Evolutionary conservation across 176 grass and related monocot species (phyloP), one percentile per base, ranked within the genome.

Genomic region (Musa acuminata): DNA sequence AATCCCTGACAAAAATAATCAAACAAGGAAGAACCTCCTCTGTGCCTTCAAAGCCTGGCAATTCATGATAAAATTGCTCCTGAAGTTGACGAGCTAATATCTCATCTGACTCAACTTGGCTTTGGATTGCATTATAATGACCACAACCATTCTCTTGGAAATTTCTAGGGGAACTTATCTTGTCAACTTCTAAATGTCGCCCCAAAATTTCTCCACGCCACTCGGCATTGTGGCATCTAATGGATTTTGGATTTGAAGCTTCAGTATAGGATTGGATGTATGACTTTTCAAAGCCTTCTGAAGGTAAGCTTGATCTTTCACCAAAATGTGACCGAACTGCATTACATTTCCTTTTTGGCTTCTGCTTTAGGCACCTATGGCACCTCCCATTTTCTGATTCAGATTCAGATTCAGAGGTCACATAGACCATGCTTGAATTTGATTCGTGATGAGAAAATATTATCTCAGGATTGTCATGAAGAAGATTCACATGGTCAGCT

Each of bases 101-200:
- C 72, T 90, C 89, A 77, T 96, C 93, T 10, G 84, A 77, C 67
- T 96, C 79, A 79, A 96, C 82, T 72, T 92, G 89, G 60, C 65
- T 88, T 64, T 70, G 65, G 73, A 60, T 86, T 62, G 78, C 25
- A 66, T 72, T 53, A 49, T 85, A 62, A 65, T 81, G 72, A 83
- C 22, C 13, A 64, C 72, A 77, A 87, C 49, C 69, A 67, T 67
- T 50, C 21, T 10, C 50, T 67, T 66, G 62, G 53, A 53, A 66
- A 53, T 53, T 67, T 12, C 49, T n/a, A 67, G 87, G 79, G 27
- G 72, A 87, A 72, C 87, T 60, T 22, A 81, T 83, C 55, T 69
- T 79, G 55, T 83, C 65, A 76, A 87, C 63, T 82, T 13, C 63
- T 65, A 12, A 65, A 65, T 64, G 67, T 51, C 69, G 13, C 80